These are phyloP conservation scores for Domatiomyces catenatus DNA, from an alignment of 2,329 filamentous ascomycete genomes.

Conservation along the genomic window DNA sequence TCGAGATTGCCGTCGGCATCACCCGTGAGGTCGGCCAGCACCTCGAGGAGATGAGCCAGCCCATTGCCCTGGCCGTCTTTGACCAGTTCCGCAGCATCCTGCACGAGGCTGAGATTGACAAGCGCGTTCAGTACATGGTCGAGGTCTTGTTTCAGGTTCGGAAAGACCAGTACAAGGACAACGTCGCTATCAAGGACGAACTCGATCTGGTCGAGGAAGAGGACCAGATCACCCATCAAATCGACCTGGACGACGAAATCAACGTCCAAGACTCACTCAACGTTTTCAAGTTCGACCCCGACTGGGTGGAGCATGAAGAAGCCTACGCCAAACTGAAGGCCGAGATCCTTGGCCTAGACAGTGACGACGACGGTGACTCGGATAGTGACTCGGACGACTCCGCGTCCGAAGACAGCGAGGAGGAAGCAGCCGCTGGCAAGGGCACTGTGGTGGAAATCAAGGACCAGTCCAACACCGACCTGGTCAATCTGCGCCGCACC, in stretches of 20 bases:
- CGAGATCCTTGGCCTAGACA: conserved; percentile 88
- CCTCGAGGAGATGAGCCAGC: conserved; percentile 82
- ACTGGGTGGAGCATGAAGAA: conserved; percentile 83
- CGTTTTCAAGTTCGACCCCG: conserved; percentile 82
- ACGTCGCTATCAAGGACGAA: conserved; percentile 79
- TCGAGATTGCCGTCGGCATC: conserved; percentile 90
- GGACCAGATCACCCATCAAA: conserved; percentile 85
- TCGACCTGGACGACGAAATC: conserved; percentile 68
- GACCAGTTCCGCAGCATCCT: conserved; percentile 92
- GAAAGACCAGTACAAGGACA: conserved; percentile 93
- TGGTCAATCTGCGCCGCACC: conserved; percentile 80
- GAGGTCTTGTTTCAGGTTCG: conserved; percentile 93
- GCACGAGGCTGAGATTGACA: conserved; percentile 93
- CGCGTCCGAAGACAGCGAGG: conserved; percentile 47
- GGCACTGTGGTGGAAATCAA: conserved; percentile 86
- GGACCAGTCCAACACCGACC: conserved; percentile 89
- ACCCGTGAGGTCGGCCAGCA: conserved; percentile 88
- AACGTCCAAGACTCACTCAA: conserved; percentile 79
- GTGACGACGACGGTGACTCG: conserved; percentile 59
- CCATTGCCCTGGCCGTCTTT: conserved; percentile 78
- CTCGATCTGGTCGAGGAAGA: conserved; percentile 93
- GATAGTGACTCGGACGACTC: conserved; percentile 37
- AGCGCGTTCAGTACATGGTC: conserved; percentile 98
- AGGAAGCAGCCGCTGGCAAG: conserved; percentile 49
- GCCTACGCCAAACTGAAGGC: conserved; percentile 81